Evolutionary conservation across 768 basidiomycete genomes (phyloP).

Genomic region (Lactifluus hygrophoroides): DNA sequence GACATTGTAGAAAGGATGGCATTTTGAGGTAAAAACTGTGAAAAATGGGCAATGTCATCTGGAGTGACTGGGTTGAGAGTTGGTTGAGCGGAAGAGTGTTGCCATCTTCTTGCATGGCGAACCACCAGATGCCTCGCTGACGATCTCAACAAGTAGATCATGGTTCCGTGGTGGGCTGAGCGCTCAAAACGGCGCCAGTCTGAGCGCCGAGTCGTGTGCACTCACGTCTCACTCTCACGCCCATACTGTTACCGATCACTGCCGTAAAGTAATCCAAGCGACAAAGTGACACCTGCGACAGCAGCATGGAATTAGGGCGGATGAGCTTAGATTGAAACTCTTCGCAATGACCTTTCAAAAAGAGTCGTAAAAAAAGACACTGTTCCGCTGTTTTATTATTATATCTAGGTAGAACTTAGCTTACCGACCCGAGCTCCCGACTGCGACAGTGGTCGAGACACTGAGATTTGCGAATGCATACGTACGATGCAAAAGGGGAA

Average conservation of each 20-base stretch:
- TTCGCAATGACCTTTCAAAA: not conserved
- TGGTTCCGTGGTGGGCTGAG: not conserved
- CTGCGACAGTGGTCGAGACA: no score
- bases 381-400: no score
- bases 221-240: not conserved
- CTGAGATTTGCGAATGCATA: no score
- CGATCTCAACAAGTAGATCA: conserved; percentile 10
- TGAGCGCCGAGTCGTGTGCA: no score
- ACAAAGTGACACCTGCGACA: no score
- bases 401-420: not conserved
- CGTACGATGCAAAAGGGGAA: no score
- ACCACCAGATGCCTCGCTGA: conserved; percentile 1
- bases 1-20: conserved; percentile 63
- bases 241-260: no score
- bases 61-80: conserved; percentile 36
- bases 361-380: not conserved
- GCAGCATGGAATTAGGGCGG: no score
- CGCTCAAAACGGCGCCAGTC: no score
- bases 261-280: no score
- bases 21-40: conserved; percentile 50
- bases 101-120: conserved; percentile 15
- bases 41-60: conserved; percentile 58
- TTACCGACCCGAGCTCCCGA: no score
- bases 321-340: no score
- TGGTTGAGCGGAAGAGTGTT: conserved; percentile 21